Conservation (phyloP, 2,329 filamentous ascomycete genomes). For the Aspergillus puulaauensis region DNA sequence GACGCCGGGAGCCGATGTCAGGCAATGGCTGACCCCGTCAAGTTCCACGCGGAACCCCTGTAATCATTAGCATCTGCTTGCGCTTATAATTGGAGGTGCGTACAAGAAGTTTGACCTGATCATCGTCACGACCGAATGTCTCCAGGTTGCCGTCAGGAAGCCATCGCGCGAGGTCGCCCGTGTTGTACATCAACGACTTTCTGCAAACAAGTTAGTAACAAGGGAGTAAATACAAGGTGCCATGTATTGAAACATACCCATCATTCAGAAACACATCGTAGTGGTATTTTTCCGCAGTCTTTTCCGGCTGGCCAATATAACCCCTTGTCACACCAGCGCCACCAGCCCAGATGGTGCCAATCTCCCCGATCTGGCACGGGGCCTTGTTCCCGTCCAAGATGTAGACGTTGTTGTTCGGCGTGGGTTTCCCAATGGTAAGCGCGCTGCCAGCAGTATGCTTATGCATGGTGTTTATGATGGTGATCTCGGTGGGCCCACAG, state of each 20-base stretch:
- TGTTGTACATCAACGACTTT: conserved; percentile 14
- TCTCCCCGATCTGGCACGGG: conserved; percentile 2
- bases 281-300: conserved; percentile 7
- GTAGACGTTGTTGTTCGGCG: conserved; percentile 14
- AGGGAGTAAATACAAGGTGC: too few relatives aligned
- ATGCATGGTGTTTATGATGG: conserved; percentile 15
- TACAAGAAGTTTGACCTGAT: conserved; percentile 12
- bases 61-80: too few relatives aligned
- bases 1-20: conserved; percentile 4
- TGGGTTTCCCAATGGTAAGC: conserved; percentile 11
- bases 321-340: conserved; percentile 5
- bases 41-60: conserved; percentile 14
- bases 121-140: conserved; percentile 10
- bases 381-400: conserved; percentile 6
- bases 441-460: not conserved
- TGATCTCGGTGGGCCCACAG: conserved; percentile 12
- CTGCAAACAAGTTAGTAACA: not conserved
- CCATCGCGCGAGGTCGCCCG: conserved; percentile 12
- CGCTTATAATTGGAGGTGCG: not conserved
- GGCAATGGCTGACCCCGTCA: conserved; percentile 9
- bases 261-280: conserved; percentile 9
- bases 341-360: conserved; percentile 12
- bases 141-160: conserved; percentile 8
- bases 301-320: conserved; percentile 7
- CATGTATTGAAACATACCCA: not conserved